Percentiles rank a stretch among this genome's conserved stretches.
Evolutionary conservation across 768 basidiomycete species (phyloP).

Genomic region (Lentinula boryana): DNA sequence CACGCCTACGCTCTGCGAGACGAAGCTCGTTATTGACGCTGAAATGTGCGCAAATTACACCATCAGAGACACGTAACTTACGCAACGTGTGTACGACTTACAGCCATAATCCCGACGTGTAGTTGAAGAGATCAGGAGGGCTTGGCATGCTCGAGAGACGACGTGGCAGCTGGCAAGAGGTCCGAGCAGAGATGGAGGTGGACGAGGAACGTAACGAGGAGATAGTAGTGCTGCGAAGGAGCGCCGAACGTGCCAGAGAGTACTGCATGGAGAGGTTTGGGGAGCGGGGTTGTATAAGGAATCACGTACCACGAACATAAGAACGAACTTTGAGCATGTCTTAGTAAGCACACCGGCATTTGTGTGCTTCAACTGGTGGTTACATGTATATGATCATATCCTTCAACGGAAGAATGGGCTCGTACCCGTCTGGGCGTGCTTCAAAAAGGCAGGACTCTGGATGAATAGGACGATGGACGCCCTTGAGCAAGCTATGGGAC

Average conservation of each 20-base stretch:
- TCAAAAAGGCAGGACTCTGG: too few species aligned
- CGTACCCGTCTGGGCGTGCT: too few species aligned
- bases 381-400: too few species aligned
- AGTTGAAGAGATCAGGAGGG: slow-evolving; percentile 32
- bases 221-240: neutral
- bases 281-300: too few species aligned
- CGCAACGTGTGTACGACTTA: slow-evolving; percentile 22
- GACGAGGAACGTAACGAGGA: slow-evolving; percentile 16
- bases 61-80: slow-evolving; percentile 18
- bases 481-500: too few species aligned
- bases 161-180: slow-evolving; percentile 18
- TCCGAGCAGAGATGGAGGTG: slow-evolving; percentile 19
- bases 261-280: neutral
- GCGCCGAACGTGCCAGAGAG: neutral
- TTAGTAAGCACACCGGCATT: too few species aligned
- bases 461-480: too few species aligned
- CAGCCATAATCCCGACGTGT: slow-evolving; percentile 37
- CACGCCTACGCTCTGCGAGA: slow-evolving; percentile 35
- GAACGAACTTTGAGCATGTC: too few species aligned
- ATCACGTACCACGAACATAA: too few species aligned
- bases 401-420: too few species aligned
- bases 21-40: slow-evolving; percentile 40
- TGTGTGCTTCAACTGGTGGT: too few species aligned
- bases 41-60: slow-evolving; percentile 14
- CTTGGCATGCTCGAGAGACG: slow-evolving; percentile 25